Evolutionary conservation across 1,139 yeast genomes (phyloP).

Genomic region (Debaryomyces subglobosus): DNA sequence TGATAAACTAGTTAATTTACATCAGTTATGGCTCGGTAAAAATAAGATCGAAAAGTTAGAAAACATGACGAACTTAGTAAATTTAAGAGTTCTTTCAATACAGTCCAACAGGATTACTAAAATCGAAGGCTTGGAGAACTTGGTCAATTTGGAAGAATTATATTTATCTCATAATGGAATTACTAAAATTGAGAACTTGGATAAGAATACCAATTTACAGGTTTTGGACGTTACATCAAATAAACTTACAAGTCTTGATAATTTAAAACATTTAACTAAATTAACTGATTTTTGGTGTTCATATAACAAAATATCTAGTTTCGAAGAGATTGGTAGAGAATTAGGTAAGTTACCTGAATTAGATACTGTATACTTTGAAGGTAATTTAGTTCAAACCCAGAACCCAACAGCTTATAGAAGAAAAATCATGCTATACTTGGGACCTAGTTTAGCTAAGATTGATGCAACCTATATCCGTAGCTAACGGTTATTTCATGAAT

Average conservation of each 20-base stretch:
- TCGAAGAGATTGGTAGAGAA: constrained; percentile 68
- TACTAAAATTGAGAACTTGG: constrained; percentile 74
- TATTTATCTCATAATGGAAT: constrained; percentile 89
- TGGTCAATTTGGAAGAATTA: constrained; percentile 77
- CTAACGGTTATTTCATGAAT: constrained; percentile 1
- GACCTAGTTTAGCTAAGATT: constrained; percentile 77
- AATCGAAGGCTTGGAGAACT: constrained; percentile 77
- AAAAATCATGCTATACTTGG: constrained; percentile 72
- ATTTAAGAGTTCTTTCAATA: constrained; percentile 77
- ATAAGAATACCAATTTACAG: constrained; percentile 64
- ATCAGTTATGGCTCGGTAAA: constrained; percentile 92
- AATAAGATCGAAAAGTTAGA: constrained; percentile 71
- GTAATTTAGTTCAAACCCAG: constrained; percentile 81
- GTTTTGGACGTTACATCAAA: constrained; percentile 86
- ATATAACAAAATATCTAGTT: constrained; percentile 66
- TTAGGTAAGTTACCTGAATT: constrained; percentile 64
- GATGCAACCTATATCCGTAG: constrained; percentile 77
- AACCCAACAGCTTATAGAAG: constrained; percentile 84
- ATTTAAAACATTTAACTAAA: constrained; percentile 62
- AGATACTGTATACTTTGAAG: constrained; percentile 92
- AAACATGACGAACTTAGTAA: constrained; percentile 61
- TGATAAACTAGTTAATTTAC: constrained; percentile 54
- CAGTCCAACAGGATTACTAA: constrained; percentile 84
- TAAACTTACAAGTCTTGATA: constrained; percentile 60
- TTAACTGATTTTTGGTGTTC: constrained; percentile 96